Conservation (phyloP, 2,329 filamentous ascomycete genomes). For the Pseudocercospora eumusae region DNA sequence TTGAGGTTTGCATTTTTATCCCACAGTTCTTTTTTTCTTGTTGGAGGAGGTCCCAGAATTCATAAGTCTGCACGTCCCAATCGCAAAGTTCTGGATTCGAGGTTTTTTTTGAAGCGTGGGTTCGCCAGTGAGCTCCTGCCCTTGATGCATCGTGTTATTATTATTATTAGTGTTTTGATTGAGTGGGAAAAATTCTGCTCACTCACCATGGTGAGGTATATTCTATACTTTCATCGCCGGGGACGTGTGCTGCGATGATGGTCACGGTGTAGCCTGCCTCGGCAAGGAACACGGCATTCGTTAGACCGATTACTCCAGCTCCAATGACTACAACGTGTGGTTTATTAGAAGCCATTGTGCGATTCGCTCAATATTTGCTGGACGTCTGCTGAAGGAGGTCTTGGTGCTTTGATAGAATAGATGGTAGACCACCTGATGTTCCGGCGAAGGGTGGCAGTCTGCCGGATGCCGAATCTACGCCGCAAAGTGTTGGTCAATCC, state of each 20-base stretch:
- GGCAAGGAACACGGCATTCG: slow-evolving; percentile 48
- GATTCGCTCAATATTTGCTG: background rate
- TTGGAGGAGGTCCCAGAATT: slow-evolving; percentile 43
- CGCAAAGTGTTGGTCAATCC: background rate
- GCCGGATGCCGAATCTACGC: slow-evolving; percentile 11
- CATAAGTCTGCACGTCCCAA: slow-evolving; percentile 50
- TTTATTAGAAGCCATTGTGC: background rate
- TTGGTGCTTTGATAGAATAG: background rate
- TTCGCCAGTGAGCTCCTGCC: slow-evolving; percentile 54
- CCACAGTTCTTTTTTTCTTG: slow-evolving; percentile 26
- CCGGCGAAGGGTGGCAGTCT: background rate
- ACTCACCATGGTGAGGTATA: slow-evolving; percentile 48
- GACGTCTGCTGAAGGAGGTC: background rate
- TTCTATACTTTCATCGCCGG: slow-evolving; percentile 45
- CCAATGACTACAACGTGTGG: slow-evolving; percentile 28
- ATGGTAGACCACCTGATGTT: background rate
- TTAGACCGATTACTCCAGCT: slow-evolving; percentile 52
- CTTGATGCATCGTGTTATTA: slow-evolving; percentile 28
- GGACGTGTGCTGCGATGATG: slow-evolving; percentile 48
- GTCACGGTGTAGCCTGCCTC: slow-evolving; percentile 46
- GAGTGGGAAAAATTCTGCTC: background rate
- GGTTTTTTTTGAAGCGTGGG: slow-evolving; percentile 43
- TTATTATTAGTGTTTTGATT: background rate
- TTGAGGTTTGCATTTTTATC: slow-evolving; percentile 33
- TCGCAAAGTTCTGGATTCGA: slow-evolving; percentile 40